Evolutionary conservation across 352 stramenopile species (phyloP).

Genomic region (Vaucheria bursata): DNA sequence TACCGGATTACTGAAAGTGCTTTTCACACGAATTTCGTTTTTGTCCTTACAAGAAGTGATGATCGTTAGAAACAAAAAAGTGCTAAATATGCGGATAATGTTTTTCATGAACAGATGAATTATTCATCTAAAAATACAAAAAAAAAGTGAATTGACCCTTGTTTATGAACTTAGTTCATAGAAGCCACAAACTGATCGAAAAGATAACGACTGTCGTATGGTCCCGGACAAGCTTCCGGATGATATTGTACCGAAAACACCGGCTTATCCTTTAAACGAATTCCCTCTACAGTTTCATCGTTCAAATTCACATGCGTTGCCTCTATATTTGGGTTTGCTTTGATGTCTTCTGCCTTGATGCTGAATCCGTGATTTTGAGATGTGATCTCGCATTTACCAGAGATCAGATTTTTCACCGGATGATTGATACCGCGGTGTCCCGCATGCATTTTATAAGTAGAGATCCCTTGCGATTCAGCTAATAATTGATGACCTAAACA

Average conservation of each 20-base stretch:
- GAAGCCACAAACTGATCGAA: constrained; percentile 96
- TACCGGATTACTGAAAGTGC: no score
- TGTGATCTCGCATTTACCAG: constrained; percentile 93
- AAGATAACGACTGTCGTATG: constrained; percentile 89
- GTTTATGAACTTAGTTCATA: no score
- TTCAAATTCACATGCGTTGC: background rate
- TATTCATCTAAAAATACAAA: no score
- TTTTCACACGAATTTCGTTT: no score
- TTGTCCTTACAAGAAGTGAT: no score
- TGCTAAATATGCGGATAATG: no score
- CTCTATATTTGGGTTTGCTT: background rate
- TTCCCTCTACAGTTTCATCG: constrained; percentile 56
- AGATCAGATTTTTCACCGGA: constrained; percentile 89
- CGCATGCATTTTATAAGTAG: no score
- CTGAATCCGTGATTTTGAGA: constrained; percentile 97
- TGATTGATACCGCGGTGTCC: constrained; percentile 93
- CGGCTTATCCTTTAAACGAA: constrained; percentile 89
- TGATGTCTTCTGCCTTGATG: constrained; percentile 49
- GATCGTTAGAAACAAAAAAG: no score
- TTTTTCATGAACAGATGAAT: no score
- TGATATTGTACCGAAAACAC: constrained; percentile 98
- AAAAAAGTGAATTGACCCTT: no score
- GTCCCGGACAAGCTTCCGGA: constrained; percentile 80
- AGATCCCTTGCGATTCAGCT: no score
- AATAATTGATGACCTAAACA: constrained; percentile 97